These are phyloP conservation scores for Salix caprea DNA, from an alignment of 345 rosid species.

Conservation along the genomic window DNA sequence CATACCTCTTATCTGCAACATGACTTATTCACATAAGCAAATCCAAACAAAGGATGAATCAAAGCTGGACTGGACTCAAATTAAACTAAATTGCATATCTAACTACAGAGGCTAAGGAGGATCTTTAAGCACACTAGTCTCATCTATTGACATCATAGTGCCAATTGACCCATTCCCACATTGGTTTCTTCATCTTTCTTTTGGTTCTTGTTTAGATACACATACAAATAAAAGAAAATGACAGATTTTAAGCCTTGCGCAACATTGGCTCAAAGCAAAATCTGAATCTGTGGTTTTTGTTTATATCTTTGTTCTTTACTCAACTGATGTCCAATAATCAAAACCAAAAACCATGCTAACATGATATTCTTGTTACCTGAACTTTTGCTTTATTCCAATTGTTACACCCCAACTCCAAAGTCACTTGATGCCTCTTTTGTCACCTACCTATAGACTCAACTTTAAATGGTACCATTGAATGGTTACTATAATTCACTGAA, in stretches of 20 bases:
- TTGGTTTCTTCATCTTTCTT: neutral
- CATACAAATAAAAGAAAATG: neutral
- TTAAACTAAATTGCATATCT: neutral
- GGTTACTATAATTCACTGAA: neutral
- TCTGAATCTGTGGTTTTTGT: neutral
- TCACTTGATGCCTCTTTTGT: neutral
- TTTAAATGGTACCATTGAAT: neutral
- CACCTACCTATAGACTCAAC: neutral
- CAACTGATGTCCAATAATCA: neutral
- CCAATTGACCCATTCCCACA: neutral
- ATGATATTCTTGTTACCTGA: neutral
- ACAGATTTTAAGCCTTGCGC: neutral
- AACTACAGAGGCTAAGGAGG: neutral
- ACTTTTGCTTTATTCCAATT: neutral
- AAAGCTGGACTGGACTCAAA: neutral
- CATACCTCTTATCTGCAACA: conserved; percentile 92
- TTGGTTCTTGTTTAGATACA: neutral
- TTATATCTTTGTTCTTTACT: neutral
- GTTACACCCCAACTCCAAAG: neutral
- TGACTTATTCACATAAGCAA: neutral
- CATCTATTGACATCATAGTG: neutral
- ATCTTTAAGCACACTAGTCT: neutral
- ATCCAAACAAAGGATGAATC: neutral
- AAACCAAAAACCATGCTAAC: neutral
- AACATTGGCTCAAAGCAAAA: neutral